Evolutionary conservation across 1,284 basidiomycete genomes (phyloP), one percentile per base, ranked within the genome.

Genomic region (Cutaneotrichosporon mucoides): DNA sequence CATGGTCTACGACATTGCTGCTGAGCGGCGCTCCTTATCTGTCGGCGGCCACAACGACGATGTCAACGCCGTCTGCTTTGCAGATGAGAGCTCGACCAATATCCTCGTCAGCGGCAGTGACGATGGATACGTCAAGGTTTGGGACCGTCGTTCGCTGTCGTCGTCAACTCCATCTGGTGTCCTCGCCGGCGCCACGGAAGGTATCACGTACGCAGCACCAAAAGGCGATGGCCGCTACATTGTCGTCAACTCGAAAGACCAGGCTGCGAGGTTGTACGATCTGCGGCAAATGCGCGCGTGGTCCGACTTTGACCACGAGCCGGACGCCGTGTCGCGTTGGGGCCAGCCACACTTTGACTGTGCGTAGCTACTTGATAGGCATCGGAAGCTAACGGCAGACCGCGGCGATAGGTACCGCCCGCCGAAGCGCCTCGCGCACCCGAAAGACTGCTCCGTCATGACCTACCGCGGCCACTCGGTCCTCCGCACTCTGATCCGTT

Each of bases 171-270:
- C 95, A 2, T 92, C 92, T 0, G 95, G 95, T 33, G 88, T 94
- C 0, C 83, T 99, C 1, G 87, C 92, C 24, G 95, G 96, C 0
- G 95, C 98, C 61, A 97, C 93, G 0, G 93, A 97, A 72, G 93
- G 92, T 40, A 88, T 96, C 64, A 92, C 92, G 5, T 89, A 90
- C 67, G 89, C 91, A 6, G 88, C 90, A 16, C 86, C 91, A 1
- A 92, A 85, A 72, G 78, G 92, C 7, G 96, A 99, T 71, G 95
- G 94, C 7, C 85, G 95, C 58, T 98, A 99, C 75, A 82, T 96
- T 56, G 87, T 98, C 41, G 94, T 90, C n/a, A 99, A 99, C 72
- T 92, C 92, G 51, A 99, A 99, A 77, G 96, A 99, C 73, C 95
- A 98, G 73, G 86, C 89, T 1, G 81, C 92, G 56, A 86, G 92